phyloP scores from a whole-genome alignment of 179 eudicot species.

The Silene noctiflora region DNA sequence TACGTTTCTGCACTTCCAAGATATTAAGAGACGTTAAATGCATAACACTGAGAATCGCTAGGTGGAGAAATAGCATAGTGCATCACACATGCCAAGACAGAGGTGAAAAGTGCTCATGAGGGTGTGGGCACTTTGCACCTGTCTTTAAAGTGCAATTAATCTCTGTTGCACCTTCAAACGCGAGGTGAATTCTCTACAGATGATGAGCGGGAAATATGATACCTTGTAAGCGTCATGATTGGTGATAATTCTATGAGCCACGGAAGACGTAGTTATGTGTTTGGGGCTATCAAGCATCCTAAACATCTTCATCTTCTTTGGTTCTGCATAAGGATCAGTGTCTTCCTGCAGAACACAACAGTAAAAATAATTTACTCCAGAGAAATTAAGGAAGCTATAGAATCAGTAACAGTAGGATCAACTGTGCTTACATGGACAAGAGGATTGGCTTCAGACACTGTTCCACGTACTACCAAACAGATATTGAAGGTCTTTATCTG shows the following conservation, averaged over 20 bases:
- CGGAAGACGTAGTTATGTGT: slow-evolving; percentile 65
- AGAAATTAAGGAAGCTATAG: background rate
- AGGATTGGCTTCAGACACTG: slow-evolving; percentile 72
- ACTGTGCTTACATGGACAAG: slow-evolving; percentile 46
- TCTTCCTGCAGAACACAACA: slow-evolving; percentile 46
- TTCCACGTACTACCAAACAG: slow-evolving; percentile 80
- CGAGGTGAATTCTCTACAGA: background rate
- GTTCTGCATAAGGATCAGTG: slow-evolving; percentile 67
- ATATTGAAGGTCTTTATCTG: slow-evolving; percentile 93
- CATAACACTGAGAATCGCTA: background rate
- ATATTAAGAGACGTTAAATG: background rate
- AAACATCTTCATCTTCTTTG: slow-evolving; percentile 80
- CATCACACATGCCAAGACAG: background rate
- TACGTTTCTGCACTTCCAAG: slow-evolving; percentile 60
- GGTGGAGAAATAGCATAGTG: too few species aligned
- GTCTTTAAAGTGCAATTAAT: background rate
- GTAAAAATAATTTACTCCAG: background rate
- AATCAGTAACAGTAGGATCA: background rate
- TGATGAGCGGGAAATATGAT: slow-evolving; percentile 12
- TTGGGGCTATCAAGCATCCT: slow-evolving; percentile 69
- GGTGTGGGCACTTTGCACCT: background rate
- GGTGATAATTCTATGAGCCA: slow-evolving; percentile 67
- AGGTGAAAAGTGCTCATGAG: background rate
- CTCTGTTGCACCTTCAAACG: background rate
- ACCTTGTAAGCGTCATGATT: slow-evolving; percentile 81